Conservation (phyloP, 2,329 filamentous ascomycete genomes). For the Talaromyces sp. region DNA sequence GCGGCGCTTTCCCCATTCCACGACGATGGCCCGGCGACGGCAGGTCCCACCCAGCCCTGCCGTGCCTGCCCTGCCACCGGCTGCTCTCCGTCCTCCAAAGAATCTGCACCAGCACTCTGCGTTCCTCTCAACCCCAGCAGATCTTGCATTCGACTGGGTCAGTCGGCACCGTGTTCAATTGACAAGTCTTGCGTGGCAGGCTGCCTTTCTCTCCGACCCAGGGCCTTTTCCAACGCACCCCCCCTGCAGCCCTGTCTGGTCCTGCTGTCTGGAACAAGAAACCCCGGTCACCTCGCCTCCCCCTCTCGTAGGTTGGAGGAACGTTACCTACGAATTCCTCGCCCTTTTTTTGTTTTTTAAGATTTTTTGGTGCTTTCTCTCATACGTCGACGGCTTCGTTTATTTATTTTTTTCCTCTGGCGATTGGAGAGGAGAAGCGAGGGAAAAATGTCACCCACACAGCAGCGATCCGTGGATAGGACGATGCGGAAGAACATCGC, state of each 20-base stretch:
- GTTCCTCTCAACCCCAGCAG: neutral
- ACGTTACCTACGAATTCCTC: neutral
- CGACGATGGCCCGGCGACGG: neutral
- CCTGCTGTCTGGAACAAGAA: neutral
- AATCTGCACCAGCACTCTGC: neutral
- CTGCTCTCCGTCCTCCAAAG: neutral
- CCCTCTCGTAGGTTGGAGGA: neutral
- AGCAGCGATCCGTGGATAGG: neutral
- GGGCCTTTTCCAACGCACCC: neutral
- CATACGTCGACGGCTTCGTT: neutral
- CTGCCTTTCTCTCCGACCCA: neutral
- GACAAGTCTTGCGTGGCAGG: neutral
- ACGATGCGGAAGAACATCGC: constrained; percentile 10
- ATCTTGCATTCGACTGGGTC: neutral
- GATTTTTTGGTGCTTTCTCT: neutral
- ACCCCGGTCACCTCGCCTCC: neutral
- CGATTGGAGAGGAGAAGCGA: neutral
- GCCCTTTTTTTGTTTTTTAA: neutral
- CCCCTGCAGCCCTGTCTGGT: neutral
- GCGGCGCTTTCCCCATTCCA: neutral
- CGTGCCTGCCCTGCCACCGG: neutral
- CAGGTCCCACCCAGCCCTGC: neutral
- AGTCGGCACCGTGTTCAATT: neutral
- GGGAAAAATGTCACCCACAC: neutral
- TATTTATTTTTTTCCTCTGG: neutral